Base-by-base conservation (phyloP, 1,139 yeast genomes). In the Candida sanyaensis region DNA sequence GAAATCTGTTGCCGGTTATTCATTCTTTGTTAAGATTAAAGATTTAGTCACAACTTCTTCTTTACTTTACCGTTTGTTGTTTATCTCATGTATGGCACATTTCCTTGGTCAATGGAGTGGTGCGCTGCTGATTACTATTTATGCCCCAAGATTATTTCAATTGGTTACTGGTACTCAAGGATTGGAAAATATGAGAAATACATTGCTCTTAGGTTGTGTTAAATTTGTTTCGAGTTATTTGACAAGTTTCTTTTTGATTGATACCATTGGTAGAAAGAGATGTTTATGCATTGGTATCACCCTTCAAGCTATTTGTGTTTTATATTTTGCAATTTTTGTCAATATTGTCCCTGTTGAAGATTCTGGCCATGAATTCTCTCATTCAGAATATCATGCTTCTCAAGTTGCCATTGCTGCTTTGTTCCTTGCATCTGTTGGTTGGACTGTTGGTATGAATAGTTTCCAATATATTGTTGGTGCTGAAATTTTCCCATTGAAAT, bases 371-470 rank as follows among this genome's bases (percentile, higher is more conserved):
- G 49, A 13, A 0, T 56, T 73, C 50, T 55, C 66, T 3, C 50
- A 59, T 0, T 60, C 72, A 0, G 62, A 71, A 52, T 49, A 50
- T n/a, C 55, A 59, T 8, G 80, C 80, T 2, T 66, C 78, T 43
- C 61, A 65, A 43, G 80, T 69, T 46, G 83, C 83, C 2, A 60
- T 78, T 48, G 80, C 81, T 0, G 71, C 80, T 40, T 59, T 81
- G 37, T 80, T 69, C 59, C 53, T 80, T 40, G 66, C 74, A 38
- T 85, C 84, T 46, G 64, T 70, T 9, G 84, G 84, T 21, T 81
- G 85, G 85, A 73, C 81, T 11, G 59, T 79, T 64, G 85, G 85
- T n/a, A 80, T 78, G 73, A 81, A 81, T 61, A 66, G 78, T 3
- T 65, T 79, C 44, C 85, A 80, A 57, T 80, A 80, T 55, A 68